Percentiles rank a stretch among this genome's conserved stretches.
These are phyloP conservation scores for Cunninghamia lanceolata DNA, from an alignment of 75 land plant species.

Conservation along the genomic window DNA sequence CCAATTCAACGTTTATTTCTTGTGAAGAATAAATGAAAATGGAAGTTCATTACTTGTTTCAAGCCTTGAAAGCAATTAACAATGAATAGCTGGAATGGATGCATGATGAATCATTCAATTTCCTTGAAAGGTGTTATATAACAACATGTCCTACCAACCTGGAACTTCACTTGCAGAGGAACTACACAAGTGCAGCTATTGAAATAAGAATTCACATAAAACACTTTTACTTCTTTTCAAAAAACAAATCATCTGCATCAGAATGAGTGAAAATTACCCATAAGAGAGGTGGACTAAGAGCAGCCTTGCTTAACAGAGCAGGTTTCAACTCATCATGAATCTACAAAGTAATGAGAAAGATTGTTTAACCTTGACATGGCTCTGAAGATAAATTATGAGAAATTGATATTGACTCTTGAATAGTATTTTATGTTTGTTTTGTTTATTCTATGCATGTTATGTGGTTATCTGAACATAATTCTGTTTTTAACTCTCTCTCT, in stretches of 20 bases:
- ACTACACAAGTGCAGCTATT: conserved; percentile 39
- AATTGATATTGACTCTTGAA: too few species aligned
- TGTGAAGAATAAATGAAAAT: neutral
- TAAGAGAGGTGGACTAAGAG: conserved; percentile 53
- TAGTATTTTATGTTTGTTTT: too few species aligned
- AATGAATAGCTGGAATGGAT: neutral
- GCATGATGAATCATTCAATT: neutral
- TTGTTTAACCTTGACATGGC: neutral
- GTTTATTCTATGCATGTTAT: too few species aligned
- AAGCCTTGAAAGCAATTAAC: neutral
- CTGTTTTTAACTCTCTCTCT: too few species aligned
- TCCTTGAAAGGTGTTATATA: conserved; percentile 53
- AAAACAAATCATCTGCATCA: neutral
- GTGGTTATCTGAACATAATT: too few species aligned
- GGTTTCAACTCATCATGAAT: conserved; percentile 95
- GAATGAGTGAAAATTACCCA: conserved; percentile 38
- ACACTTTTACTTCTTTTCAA: neutral
- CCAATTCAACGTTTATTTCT: neutral
- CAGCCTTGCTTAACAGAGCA: conserved; percentile 59
- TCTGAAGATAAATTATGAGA: too few species aligned
- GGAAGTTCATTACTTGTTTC: neutral
- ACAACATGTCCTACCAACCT: conserved; percentile 85
- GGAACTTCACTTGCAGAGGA: conserved; percentile 82
- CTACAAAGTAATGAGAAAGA: conserved; percentile 23
- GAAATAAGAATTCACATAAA: conserved; percentile 7